These are phyloP conservation scores for Cryptomeria japonica DNA, from an alignment of 75 land plant genomes.

Conservation along the genomic window DNA sequence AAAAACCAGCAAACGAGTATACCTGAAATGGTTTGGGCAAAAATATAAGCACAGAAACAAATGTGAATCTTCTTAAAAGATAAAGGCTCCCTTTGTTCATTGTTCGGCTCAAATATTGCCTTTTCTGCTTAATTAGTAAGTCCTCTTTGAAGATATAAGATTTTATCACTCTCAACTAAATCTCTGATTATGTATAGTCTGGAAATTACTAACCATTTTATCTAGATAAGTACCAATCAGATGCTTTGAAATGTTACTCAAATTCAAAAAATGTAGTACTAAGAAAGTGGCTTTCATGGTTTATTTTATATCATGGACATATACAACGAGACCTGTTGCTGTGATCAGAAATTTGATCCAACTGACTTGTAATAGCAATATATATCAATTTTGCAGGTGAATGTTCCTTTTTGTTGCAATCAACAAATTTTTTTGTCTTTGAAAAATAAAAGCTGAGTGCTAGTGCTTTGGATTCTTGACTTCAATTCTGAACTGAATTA, in stretches of 20 bases:
- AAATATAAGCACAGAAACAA: not conserved
- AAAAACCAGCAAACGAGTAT: constrained; percentile 70
- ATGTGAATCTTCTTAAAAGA: not conserved
- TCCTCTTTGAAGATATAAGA: not conserved
- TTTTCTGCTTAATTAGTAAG: not conserved
- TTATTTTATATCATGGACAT: not conserved
- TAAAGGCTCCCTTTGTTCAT: not conserved
- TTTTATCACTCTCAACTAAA: not conserved
- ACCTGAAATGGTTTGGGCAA: constrained; percentile 33
- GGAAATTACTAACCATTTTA: not conserved
- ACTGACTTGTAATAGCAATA: not conserved
- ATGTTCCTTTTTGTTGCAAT: no score
- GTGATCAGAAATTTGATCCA: not conserved
- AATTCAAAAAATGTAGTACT: not conserved
- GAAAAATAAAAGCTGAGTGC: not conserved
- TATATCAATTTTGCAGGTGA: not conserved
- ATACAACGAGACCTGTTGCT: no score
- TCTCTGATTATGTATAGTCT: not conserved
- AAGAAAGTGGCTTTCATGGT: not conserved
- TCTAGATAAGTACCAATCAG: not conserved
- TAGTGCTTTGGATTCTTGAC: no score
- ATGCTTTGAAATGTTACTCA: not conserved
- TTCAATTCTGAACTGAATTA: no score
- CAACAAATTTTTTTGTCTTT: not conserved
- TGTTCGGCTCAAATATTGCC: not conserved